Evolutionary conservation across 495 filamentous ascomycete genomes (phyloP).

Genomic region (Neurospora hispaniola): DNA sequence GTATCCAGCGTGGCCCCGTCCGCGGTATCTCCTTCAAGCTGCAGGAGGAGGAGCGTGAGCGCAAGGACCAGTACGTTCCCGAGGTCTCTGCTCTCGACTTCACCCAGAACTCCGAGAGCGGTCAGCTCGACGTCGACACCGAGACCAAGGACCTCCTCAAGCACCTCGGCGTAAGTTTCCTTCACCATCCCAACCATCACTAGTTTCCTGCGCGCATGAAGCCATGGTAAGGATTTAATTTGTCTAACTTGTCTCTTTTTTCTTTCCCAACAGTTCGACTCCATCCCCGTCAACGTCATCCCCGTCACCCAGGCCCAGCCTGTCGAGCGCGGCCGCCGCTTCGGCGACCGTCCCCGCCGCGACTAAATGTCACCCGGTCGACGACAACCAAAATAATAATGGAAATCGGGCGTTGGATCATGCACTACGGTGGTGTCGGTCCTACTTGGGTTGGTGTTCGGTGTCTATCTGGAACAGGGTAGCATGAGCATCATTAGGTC

Average conservation of each 20-base stretch:
- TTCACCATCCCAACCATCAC: background rate
- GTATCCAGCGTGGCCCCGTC: conserved; percentile 97
- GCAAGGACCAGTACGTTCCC: conserved; percentile 99
- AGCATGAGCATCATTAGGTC: conserved; percentile 41
- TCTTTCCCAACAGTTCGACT: conserved; percentile 64
- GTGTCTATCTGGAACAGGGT: conserved; percentile 36
- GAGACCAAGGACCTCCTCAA: conserved; percentile 99
- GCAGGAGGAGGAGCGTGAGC: conserved; percentile 98
- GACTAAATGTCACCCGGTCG: conserved; percentile 26
- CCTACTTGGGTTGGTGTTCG: conserved; percentile 20
- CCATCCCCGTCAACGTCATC: conserved; percentile 89
- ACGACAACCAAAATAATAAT: conserved; percentile 6
- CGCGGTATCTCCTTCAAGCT: conserved; percentile 99
- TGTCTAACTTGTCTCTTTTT: conserved; percentile 14
- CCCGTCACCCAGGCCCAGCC: conserved; percentile 79
- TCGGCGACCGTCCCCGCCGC: conserved; percentile 36
- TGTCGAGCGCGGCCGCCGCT: conserved; percentile 59
- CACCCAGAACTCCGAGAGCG: conserved; percentile 78
- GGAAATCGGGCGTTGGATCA: background rate
- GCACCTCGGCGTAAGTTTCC: conserved; percentile 81
- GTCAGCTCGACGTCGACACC: conserved; percentile 84
- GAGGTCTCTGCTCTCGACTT: conserved; percentile 98
- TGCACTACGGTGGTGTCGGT: background rate
- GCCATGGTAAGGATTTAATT: background rate
- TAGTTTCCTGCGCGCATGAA: background rate